These are phyloP conservation scores for Fusarium oligoseptatum DNA, from an alignment of 2,329 filamentous ascomycete genomes.

Conservation along the genomic window DNA sequence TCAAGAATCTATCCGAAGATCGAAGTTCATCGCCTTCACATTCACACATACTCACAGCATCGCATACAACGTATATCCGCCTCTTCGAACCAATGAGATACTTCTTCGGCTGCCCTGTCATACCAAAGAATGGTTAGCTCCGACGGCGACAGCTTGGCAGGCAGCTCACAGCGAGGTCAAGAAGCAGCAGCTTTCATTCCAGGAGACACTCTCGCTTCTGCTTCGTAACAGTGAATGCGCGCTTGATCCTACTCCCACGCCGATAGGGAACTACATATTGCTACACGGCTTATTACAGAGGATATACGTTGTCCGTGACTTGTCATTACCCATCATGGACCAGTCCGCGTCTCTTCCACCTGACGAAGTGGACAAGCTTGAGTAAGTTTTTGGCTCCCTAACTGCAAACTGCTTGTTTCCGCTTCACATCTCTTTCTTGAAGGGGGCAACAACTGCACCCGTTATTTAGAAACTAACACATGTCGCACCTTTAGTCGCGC, in stretches of 20 bases:
- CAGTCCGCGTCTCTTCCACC: conserved; percentile 48
- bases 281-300: conserved; percentile 54
- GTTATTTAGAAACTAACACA: neutral
- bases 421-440: neutral
- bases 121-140: conserved; percentile 54
- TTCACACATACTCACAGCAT: conserved; percentile 56
- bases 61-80: conserved; percentile 55
- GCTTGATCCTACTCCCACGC: conserved; percentile 52
- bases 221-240: conserved; percentile 46
- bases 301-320: conserved; percentile 55
- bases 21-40: conserved; percentile 55
- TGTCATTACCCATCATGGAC: conserved; percentile 52
- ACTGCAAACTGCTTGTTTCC: neutral
- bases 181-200: conserved; percentile 53
- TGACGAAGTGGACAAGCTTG: conserved; percentile 54
- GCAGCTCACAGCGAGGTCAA: conserved; percentile 35
- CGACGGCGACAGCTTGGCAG: conserved; percentile 34
- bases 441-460: neutral
- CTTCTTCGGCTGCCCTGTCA: conserved; percentile 52
- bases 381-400: conserved; percentile 38
- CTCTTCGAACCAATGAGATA: conserved; percentile 53
- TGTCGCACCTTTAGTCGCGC: conserved; percentile 42
- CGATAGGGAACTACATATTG: conserved; percentile 54
- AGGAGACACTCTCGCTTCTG: conserved; percentile 52
- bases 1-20: conserved; percentile 50